Conservation (phyloP, 306 rosid species). For the Cucumis melo region DNA sequence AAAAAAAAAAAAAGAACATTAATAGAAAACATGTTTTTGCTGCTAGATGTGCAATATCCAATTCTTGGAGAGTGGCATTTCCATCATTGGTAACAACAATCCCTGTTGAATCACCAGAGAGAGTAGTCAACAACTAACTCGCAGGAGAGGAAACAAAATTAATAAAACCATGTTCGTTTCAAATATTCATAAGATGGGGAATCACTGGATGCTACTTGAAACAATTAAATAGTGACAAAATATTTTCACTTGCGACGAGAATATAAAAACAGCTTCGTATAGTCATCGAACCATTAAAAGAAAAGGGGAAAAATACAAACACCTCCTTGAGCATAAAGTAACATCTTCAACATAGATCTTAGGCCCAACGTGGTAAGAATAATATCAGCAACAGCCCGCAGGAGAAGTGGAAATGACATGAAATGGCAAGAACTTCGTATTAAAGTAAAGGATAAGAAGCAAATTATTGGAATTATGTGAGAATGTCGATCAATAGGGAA, state of each 20-base stretch:
- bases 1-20: not conserved
- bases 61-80: constrained; percentile 83
- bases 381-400: constrained; percentile 67
- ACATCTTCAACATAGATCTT: constrained; percentile 91
- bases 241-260: not conserved
- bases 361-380: constrained; percentile 89
- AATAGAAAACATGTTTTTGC: constrained; percentile 55
- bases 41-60: constrained; percentile 95
- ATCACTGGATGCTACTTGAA: not conserved
- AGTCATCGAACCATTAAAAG: not conserved
- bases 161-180: not conserved
- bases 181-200: not conserved
- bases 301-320: not conserved
- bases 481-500: no score
- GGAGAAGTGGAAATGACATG: not conserved
- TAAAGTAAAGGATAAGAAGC: not conserved
- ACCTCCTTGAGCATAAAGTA: constrained; percentile 79
- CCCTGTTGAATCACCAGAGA: constrained; percentile 31
- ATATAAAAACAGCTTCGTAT: not conserved
- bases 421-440: not conserved
- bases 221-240: not conserved
- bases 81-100: constrained; percentile 98
- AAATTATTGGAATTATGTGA: no score
- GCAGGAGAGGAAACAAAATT: not conserved
- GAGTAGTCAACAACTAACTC: not conserved